Evolutionary conservation across 2,329 filamentous ascomycete genomes (phyloP), one percentile per base, ranked within the genome.

Genomic region (Mollisiaceae sp.): DNA sequence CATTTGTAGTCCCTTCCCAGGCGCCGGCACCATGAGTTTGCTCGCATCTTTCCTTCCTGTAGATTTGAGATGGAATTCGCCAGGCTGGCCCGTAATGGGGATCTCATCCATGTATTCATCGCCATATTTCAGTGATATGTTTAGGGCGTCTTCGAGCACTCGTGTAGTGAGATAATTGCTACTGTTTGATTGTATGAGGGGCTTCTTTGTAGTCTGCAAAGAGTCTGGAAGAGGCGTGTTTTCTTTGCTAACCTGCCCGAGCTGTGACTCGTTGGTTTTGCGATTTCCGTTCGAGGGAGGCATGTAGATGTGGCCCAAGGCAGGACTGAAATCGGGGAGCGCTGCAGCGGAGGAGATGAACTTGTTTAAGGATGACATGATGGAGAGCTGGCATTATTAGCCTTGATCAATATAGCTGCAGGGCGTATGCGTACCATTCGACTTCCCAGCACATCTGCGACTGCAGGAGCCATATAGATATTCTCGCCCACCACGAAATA

Each of bases 91-190:
- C 0, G 86, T 89, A 71, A 90, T 89, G 50, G 87, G 86, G 69
- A 89, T 90, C 75, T 89, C 86, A 76, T 90, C 86, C 77, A 90
- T 85, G 73, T 87, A 90, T 69, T 90, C 87, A 58, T 86, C 84
- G 43, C 86, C 87, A 70, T 85, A 86, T 67, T 81, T 82, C 76
- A 86, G 79, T 69, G 88, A 85, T 47, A 86, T 80, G 70, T 80
- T 77, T 67, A 87, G 83, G 0, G 87, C 85, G 70, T 89, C 85
- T 69, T 89, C 85, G 1, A 86, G 69, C 43, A 74, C 73, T 43
- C 71, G 70, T 39, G 59, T 70, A 55, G 73, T 72, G 59, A 73
- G 63, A 62, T 72, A 67, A 39, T 68, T 67, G 63, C 70, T 72
- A 8, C 71, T 69, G 24, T 65, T 45, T 20, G 69, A 18, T 27